A percentile compares a stretch with the other conserved stretches of the same genome.
Evolutionary conservation across 495 filamentous ascomycete genomes (phyloP).

Genomic region (Emericellopsis terricola): DNA sequence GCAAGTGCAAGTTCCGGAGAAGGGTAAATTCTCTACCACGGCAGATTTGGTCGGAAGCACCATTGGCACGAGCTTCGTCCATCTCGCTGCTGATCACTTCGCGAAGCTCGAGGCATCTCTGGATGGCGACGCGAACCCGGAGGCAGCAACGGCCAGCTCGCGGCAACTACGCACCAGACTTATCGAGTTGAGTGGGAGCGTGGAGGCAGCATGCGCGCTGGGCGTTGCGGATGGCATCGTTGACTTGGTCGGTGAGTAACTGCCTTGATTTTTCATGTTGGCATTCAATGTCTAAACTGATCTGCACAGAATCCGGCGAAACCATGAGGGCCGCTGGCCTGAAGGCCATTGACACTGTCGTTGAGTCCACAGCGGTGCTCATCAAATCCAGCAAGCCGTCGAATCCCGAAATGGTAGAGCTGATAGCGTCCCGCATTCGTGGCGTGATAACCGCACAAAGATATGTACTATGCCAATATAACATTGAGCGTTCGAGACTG

Average conservation of each 20-base stretch:
- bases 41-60: constrained; percentile 82
- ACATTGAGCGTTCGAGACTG: constrained; percentile 55
- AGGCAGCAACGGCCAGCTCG: constrained; percentile 15
- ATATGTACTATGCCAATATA: constrained; percentile 94
- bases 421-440: constrained; percentile 65
- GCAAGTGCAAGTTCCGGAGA: constrained; percentile 88
- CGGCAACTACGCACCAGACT: constrained; percentile 58
- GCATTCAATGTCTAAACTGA: background rate
- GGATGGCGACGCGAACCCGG: constrained; percentile 9
- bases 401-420: constrained; percentile 55
- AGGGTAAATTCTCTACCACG: constrained; percentile 48
- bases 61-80: constrained; percentile 86
- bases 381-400: constrained; percentile 83
- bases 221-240: constrained; percentile 95
- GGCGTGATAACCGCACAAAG: constrained; percentile 94
- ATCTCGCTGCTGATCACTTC: constrained; percentile 69
- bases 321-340: constrained; percentile 97
- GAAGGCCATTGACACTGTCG: constrained; percentile 85
- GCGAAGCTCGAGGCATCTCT: constrained; percentile 43
- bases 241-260: constrained; percentile 72
- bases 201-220: constrained; percentile 88
- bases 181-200: constrained; percentile 84
- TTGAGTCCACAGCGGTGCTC: constrained; percentile 69
- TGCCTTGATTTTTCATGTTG: background rate
- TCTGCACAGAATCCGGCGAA: constrained; percentile 70